Base-by-base conservation (phyloP, 768 basidiomycete species). In the Peribolospora baueri region DNA sequence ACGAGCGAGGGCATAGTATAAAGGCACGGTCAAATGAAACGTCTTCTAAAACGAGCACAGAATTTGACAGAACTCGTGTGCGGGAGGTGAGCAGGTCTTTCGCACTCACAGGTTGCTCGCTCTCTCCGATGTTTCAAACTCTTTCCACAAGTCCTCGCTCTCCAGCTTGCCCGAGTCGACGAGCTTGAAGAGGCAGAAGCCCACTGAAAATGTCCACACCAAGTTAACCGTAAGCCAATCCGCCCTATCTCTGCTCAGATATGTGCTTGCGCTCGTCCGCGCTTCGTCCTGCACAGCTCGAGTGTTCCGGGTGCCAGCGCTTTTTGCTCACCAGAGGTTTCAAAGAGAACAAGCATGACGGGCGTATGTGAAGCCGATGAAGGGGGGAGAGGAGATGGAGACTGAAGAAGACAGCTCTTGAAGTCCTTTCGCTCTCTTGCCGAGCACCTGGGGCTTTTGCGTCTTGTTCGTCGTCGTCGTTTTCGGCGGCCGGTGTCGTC, bases 111-210 rank as follows among this genome's bases (percentile, higher is more conserved):
- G 71, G 73, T 81, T 85, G 70, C 78, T 87, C 54, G 93, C 90
- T 64, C 73, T 75, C 70, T 91, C 87, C 47, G 90, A 86, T 51
- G 79, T 83, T 70, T 88, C 79, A 64, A 97, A 95, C 68, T 90
- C 83, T 70, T 82, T 79, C 76, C 81, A 84, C 51, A 95, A 69
- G 69, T 93, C 80, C 55, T 81, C 80, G 60, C 77, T 81, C 65
- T 80, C 77, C 53, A 91, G 71, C 72, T 90, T 93, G 54, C 82
- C 82, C 9, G 11, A 5, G 46, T 64, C 63, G 51, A 57, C 55
- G 60, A 91, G 75, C 70, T 93, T 93, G 80, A 98, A 95, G 54
- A 98, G 81, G 73, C 85, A 88, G 74, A 87, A 95, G 69, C 91
- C 87, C 69, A 91, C 77, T 46, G 87, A 77, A 2, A 87, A 88